Evolutionary conservation across 495 filamentous ascomycete genomes (phyloP), one percentile per base, ranked within the genome.

Genomic region (Aspergillus kassunensis): DNA sequence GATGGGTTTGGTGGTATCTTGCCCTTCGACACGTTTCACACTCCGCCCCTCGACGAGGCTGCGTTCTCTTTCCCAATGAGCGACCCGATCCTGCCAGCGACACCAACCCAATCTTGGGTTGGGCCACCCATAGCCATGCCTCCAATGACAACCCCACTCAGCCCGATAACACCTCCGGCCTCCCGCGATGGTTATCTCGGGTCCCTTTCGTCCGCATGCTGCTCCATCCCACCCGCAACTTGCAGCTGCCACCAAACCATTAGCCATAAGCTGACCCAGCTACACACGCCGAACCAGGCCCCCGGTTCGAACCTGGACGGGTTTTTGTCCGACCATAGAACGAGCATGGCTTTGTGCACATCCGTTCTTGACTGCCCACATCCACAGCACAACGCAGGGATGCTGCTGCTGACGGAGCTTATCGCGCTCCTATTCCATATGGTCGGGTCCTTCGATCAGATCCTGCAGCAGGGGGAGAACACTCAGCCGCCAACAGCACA

Each of bases 351-450:
- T 12, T 6, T 44, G 24, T 51, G 49, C 39, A 51, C 39, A 7
- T 13, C 30, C 18, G 49, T 51, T 29, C 30, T 51, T 9, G 30
- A 51, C 19, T 51, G 49, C 20, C 8, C 12, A 11, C 19, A 35
- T 16, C 39, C 39, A 5, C 39, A 51, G 18, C 49, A 44, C 18
- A 44, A 35, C 7, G 25, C 18, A 6, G 31, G 49, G 3, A 44
- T 51, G 39, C 11, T 44, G 39, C 49, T 51, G 0, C 40, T 51
- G 1, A 5, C 35, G 6, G 29, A 51, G 30, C 12, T 51, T 9
- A 35, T 51, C 13, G 49, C 49, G 6, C 49, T 51, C 6, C 40
- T 51, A 3, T 33, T 44, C n/a, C 40, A 51, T 25, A 51, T 51
- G 29, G 33, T 43, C 13, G 18, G 15, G 9, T 39, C 39, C 13